Evolutionary conservation across 2,329 filamentous ascomycete genomes (phyloP).

Genomic region (Alternaria sp.): DNA sequence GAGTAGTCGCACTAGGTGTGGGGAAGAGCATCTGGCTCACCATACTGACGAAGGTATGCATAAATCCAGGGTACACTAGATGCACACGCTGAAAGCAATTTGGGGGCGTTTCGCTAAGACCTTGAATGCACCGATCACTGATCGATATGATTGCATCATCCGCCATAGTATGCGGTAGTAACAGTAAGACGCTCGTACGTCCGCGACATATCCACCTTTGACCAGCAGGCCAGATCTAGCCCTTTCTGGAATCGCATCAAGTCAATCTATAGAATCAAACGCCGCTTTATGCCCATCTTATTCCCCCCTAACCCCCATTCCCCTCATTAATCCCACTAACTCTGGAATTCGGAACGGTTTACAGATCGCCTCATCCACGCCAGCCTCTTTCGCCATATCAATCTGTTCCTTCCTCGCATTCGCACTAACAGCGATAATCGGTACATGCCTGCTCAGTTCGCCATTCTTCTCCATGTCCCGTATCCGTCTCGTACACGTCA

Average conservation of each 20-base stretch:
- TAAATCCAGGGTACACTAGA: neutral
- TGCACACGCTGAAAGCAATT: neutral
- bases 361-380: slow-evolving; percentile 66
- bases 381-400: slow-evolving; percentile 23
- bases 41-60: neutral
- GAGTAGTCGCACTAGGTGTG: slow-evolving; percentile 9
- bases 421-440: slow-evolving; percentile 40
- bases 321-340: slow-evolving; percentile 4
- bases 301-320: neutral
- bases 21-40: neutral
- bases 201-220: no score
- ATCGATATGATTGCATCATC: neutral
- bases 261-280: neutral
- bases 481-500: slow-evolving; percentile 31
- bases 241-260: neutral
- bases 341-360: slow-evolving; percentile 69
- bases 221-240: neutral
- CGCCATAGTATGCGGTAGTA: neutral
- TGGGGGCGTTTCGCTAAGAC: neutral
- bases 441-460: slow-evolving; percentile 23
- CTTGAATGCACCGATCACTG: neutral
- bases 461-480: slow-evolving; percentile 27
- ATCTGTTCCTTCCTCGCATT: slow-evolving; percentile 45
- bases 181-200: neutral
- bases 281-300: neutral